A percentile compares a stretch with the other conserved stretches of the same genome.
These are phyloP conservation scores for Cymodocea nodosa DNA, from an alignment of 116 monocot genomes.

Conservation along the genomic window DNA sequence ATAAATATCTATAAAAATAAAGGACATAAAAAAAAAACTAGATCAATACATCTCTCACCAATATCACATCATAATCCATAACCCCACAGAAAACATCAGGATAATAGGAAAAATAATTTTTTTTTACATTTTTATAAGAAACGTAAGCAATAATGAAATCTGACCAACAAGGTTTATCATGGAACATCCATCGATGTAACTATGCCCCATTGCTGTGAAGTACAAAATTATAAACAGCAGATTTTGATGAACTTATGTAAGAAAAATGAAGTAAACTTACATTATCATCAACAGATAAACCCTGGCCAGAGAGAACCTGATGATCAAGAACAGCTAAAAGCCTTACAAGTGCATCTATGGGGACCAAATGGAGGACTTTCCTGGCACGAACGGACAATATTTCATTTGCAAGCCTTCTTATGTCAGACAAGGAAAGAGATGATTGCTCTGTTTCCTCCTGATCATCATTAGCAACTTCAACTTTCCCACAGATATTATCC, in stretches of 20 bases:
- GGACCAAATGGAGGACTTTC: constrained; percentile 63
- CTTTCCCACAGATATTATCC: constrained; percentile 81
- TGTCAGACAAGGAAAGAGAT: constrained; percentile 49
- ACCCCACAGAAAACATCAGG: no score
- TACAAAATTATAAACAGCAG: background rate
- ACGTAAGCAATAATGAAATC: no score
- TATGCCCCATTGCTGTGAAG: background rate
- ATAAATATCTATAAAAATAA: no score
- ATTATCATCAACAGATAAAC: constrained; percentile 64
- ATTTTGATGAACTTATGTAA: background rate
- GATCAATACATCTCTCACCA: no score
- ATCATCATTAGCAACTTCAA: constrained; percentile 51
- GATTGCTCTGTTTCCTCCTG: constrained; percentile 30
- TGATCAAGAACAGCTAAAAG: constrained; percentile 73
- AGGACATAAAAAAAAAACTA: no score
- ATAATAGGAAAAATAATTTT: no score
- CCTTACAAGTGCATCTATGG: constrained; percentile 55
- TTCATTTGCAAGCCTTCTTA: constrained; percentile 71
- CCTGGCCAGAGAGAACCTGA: constrained; percentile 76
- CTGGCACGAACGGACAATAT: constrained; percentile 51
- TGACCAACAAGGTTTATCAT: no score
- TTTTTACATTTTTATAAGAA: no score
- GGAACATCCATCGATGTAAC: no score
- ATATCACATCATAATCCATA: no score
- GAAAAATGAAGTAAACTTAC: constrained; percentile 33